Conservation (phyloP, 1,284 basidiomycete species). For the Paramarasmius palmivorus region DNA sequence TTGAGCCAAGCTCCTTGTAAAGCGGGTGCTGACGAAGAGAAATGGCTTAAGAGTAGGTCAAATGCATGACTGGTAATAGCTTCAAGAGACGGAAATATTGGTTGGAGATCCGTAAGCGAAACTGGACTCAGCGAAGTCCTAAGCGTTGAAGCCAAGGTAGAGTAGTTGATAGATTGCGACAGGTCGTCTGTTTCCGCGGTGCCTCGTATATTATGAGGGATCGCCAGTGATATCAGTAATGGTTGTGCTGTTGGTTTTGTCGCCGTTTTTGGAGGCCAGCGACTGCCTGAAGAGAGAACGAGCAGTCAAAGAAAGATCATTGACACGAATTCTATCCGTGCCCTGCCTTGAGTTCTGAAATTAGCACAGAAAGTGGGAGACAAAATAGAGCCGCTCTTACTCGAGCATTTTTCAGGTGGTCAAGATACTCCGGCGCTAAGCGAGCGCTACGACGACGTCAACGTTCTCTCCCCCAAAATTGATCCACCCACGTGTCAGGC, state of each 20-base stretch:
- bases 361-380: too few species aligned
- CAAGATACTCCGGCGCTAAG: not conserved
- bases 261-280: conserved; percentile 35
- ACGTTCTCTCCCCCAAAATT: not conserved
- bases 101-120: conserved; percentile 15
- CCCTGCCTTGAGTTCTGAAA: not conserved
- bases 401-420: not conserved
- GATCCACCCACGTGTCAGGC: not conserved
- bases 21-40: conserved; percentile 37
- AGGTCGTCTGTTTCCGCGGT: conserved; percentile 62
- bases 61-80: conserved; percentile 43
- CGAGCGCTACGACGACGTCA: not conserved
- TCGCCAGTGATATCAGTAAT: conserved; percentile 53
- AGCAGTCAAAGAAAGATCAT: conserved; percentile 44
- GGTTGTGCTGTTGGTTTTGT: conserved; percentile 48
- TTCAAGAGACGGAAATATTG: conserved; percentile 42
- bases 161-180: conserved; percentile 60
- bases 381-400: not conserved
- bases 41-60: conserved; percentile 38
- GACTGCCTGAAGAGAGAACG: conserved; percentile 40
- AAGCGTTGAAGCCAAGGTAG: conserved; percentile 36
- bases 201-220: conserved; percentile 54
- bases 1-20: conserved; percentile 31
- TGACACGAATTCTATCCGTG: conserved; percentile 47
- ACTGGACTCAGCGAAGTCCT: conserved; percentile 18